phyloP scores from a whole-genome alignment of 306 rosid genomes.

The Malus asiatica region DNA sequence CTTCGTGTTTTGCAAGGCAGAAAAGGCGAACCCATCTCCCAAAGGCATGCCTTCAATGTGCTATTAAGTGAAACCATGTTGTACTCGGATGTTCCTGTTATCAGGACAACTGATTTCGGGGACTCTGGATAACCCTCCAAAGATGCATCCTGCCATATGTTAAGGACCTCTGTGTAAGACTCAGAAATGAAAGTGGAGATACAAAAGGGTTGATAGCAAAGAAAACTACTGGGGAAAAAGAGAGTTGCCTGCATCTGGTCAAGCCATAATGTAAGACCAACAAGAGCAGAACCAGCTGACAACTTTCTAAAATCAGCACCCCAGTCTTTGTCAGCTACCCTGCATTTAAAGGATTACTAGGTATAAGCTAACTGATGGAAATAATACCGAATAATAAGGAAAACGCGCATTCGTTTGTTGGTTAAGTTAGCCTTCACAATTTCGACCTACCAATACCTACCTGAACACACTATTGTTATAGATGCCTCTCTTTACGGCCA shows the following conservation, averaged over 20 bases:
- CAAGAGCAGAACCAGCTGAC: conserved; percentile 93
- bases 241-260: conserved; percentile 87
- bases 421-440: conserved; percentile 15
- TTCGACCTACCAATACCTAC: conserved; percentile 30
- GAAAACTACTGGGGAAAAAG: not conserved
- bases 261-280: conserved; percentile 96
- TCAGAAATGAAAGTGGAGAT: not conserved
- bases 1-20: conserved; percentile 75
- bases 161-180: conserved; percentile 11
- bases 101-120: conserved; percentile 84
- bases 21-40: conserved; percentile 98
- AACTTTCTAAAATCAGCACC: conserved; percentile 93
- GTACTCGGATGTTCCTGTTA: conserved; percentile 87
- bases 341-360: conserved; percentile 26
- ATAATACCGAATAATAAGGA: not conserved
- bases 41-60: conserved; percentile 77
- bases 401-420: not conserved
- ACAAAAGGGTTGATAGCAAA: not conserved
- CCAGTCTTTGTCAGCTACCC: conserved; percentile 94
- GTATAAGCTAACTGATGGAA: conserved; percentile 14
- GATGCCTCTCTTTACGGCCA: conserved; percentile 73
- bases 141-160: conserved; percentile 75
- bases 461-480: conserved; percentile 62
- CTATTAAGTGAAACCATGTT: conserved; percentile 78
- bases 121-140: conserved; percentile 87